These are phyloP conservation scores for Scolecobasidium constrictum DNA, from an alignment of 2,329 filamentous ascomycete species.

Conservation along the genomic window DNA sequence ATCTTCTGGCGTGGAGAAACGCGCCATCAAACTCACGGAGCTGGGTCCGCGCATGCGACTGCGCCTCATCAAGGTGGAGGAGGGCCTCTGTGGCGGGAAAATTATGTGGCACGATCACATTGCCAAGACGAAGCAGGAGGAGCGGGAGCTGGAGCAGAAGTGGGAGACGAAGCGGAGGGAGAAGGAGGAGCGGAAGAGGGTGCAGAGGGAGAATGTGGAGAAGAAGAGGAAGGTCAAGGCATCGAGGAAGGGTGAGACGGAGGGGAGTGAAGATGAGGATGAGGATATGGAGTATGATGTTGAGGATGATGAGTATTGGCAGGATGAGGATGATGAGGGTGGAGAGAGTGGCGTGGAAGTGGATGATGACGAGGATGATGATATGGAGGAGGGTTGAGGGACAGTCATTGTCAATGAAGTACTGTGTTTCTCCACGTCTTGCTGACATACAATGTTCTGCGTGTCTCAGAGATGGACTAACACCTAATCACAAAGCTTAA, in stretches of 20 bases:
- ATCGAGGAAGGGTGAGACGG: slow-evolving; percentile 34
- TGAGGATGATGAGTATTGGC: slow-evolving; percentile 26
- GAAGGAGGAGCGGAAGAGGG: slow-evolving; percentile 69
- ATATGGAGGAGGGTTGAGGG: slow-evolving; percentile 9
- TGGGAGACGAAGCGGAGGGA: slow-evolving; percentile 71
- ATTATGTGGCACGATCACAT: slow-evolving; percentile 98
- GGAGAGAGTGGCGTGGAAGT: slow-evolving; percentile 9
- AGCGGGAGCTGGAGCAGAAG: slow-evolving; percentile 65
- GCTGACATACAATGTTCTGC: too few species aligned
- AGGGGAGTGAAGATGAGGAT: slow-evolving; percentile 35
- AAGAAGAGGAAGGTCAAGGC: slow-evolving; percentile 59
- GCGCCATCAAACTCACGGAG: slow-evolving; percentile 85
- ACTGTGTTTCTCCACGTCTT: too few species aligned
- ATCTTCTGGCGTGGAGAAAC: slow-evolving; percentile 53
- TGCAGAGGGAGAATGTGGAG: slow-evolving; percentile 86
- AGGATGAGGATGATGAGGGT: slow-evolving; percentile 16
- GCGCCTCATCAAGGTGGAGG: slow-evolving; percentile 89
- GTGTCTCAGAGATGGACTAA: too few species aligned
- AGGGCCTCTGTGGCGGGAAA: slow-evolving; percentile 79
- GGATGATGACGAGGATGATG: slow-evolving; percentile 7
- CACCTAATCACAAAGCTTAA: too few species aligned
- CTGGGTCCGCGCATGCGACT: slow-evolving; percentile 83
- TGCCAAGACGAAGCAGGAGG: slow-evolving; percentile 68
- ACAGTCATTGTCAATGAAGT: too few species aligned
- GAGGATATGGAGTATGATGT: slow-evolving; percentile 35